Base-by-base conservation (phyloP, 2,329 filamentous ascomycete genomes). In the Chaetoscypha palmicola region DNA sequence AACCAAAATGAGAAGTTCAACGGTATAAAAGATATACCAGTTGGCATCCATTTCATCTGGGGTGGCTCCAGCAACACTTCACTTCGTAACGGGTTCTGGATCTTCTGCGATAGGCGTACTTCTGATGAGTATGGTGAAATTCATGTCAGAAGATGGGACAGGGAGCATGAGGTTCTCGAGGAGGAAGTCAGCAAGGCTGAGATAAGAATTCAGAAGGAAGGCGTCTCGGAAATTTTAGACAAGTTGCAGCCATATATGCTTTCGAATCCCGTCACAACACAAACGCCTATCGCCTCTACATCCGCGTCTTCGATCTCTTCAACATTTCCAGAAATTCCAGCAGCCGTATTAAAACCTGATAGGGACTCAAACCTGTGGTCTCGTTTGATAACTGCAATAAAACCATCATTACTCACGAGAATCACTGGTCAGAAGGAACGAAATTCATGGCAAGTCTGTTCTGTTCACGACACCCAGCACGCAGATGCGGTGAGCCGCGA, bases 1-100 rank as follows among this genome's bases (percentile, higher is more conserved):
- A 62, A 68, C 5, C 58, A 71, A 35, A 70, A 70, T 2, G 64
- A 68, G 2, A 49, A 68, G 17, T 75, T 80, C 51, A 62, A 64
- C 5, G 78, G 78, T 16, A 66, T 82, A 45, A 69, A 69, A 17
- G 67, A 76, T 43, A 64, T 82, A 20, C 74, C 76, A 0, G 56
- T 65, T 0, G 79, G 79, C 0, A 59, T 71, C 11, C 79, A 82
- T 56, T 73, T 82, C 46, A 65, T 81, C 45, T 82, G 77, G 76
- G 69, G 73, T 21, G 67, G 76, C 2, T 67, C 74, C 17, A 66
- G 69, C 0, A 64, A 65, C 2, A 65, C 66, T 14, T 73, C 74
- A 2, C 61, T 68, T 22, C 69, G 78, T 3, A 73, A 67, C 43
- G 79, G 76, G 4, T 78, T 73, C 56, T 82, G 77, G 77, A 66